A percentile compares a stretch with the other conserved stretches of the same genome.
These are phyloP conservation scores for Ceratocystis huliohia DNA, from an alignment of 2,329 filamentous ascomycete species.

Conservation along the genomic window DNA sequence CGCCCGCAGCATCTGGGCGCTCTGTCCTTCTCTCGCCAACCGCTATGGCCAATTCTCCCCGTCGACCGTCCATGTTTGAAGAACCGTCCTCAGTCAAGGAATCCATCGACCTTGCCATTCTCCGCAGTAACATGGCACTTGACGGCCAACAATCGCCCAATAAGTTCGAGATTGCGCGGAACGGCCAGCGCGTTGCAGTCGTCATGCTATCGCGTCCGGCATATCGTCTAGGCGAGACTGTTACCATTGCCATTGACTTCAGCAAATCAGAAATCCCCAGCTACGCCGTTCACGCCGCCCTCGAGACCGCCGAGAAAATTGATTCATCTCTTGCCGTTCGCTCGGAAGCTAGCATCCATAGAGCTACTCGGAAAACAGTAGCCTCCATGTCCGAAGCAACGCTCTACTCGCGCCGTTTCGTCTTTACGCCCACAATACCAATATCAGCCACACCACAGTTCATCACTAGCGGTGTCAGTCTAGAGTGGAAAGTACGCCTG, in stretches of 20 bases:
- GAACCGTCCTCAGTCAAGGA: conserved; percentile 58
- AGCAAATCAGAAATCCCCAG: conserved; percentile 62
- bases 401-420: conserved; percentile 63
- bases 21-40: conserved; percentile 58
- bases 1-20: conserved; percentile 33
- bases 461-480: conserved; percentile 71
- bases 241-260: conserved; percentile 78
- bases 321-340: conserved; percentile 69
- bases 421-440: conserved; percentile 76
- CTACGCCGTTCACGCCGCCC: conserved; percentile 69
- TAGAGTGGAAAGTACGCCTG: conserved; percentile 80
- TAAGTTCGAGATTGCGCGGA: conserved; percentile 86
- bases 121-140: conserved; percentile 60
- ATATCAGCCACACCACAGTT: conserved; percentile 78
- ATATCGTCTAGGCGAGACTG: conserved; percentile 77
- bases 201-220: conserved; percentile 79
- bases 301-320: conserved; percentile 79
- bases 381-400: conserved; percentile 69
- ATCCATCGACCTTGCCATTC: conserved; percentile 79
- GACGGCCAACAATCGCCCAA: conserved; percentile 71
- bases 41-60: conserved; percentile 40
- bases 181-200: conserved; percentile 80
- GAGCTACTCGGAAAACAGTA: conserved; percentile 74
- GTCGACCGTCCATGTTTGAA: conserved; percentile 42
- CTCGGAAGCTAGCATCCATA: conserved; percentile 71